Evolutionary conservation across 306 rosid species (phyloP).

Genomic region (Aeschynomene evenia): DNA sequence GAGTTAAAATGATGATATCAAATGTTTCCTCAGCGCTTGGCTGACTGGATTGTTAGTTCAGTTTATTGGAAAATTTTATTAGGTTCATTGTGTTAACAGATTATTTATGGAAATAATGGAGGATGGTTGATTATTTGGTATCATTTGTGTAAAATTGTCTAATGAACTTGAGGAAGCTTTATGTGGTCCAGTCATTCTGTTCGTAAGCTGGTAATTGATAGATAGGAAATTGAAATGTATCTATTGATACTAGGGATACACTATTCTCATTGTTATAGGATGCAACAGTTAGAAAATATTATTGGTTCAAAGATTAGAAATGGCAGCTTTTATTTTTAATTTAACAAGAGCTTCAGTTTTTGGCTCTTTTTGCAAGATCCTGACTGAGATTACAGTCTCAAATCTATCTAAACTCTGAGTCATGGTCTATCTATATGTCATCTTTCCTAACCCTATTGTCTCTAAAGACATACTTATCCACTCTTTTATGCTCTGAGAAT

Average conservation of each 20-base stretch:
- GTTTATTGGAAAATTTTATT: neutral
- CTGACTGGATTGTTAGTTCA: neutral
- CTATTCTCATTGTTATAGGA: neutral
- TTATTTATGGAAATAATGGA: neutral
- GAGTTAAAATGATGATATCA: neutral
- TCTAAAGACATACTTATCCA: neutral
- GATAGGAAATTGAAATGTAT: neutral
- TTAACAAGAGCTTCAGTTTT: no score
- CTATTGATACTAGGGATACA: neutral
- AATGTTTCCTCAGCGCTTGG: neutral
- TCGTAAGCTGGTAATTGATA: neutral
- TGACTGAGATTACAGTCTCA: neutral
- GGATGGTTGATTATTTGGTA: neutral
- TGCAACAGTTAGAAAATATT: neutral
- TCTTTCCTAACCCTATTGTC: neutral
- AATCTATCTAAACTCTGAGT: neutral
- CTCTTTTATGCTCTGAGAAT: neutral
- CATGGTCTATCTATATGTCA: neutral
- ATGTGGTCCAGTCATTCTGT: neutral
- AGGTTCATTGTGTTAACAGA: neutral
- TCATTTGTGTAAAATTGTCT: neutral
- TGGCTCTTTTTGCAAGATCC: neutral
- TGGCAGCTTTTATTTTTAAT: no score
- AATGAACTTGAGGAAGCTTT: constrained; percentile 11
- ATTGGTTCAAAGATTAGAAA: neutral